Conservation (phyloP, 2,329 filamentous ascomycete species). For the Cladophialophora exuberans region DNA sequence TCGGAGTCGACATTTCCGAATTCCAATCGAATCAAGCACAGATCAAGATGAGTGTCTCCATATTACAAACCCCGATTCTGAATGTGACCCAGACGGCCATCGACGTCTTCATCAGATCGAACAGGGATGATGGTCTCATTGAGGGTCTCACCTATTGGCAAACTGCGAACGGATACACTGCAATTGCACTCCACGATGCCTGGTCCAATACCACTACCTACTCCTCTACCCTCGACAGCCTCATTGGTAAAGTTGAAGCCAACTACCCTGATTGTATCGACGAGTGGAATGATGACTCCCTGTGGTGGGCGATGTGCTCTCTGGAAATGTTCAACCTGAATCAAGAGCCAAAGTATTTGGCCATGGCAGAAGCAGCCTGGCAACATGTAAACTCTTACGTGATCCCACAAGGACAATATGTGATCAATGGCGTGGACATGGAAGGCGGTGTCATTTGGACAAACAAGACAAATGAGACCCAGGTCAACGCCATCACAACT, state of each 20-base stretch:
- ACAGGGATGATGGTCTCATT: constrained; percentile 24
- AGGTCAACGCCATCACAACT: constrained; percentile 27
- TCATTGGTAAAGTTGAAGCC: constrained; percentile 18
- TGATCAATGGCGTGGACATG: constrained; percentile 26
- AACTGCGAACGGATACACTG: constrained; percentile 29
- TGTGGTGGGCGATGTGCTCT: constrained; percentile 28
- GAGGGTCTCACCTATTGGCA: constrained; percentile 28
- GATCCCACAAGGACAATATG: constrained; percentile 12
- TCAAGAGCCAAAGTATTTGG: constrained; percentile 8
- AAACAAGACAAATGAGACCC: constrained; percentile 21
- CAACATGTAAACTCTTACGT: constrained; percentile 20
- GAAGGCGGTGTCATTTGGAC: constrained; percentile 28
- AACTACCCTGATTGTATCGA: constrained; percentile 24
- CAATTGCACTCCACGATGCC: constrained; percentile 26
- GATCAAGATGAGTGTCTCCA: constrained; percentile 4
- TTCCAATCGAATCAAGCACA: background rate
- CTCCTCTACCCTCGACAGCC: constrained; percentile 12
- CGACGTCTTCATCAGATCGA: constrained; percentile 23
- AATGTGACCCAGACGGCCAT: constrained; percentile 23
- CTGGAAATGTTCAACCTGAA: constrained; percentile 24
- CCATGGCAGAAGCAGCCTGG: constrained; percentile 19
- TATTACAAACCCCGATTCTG: constrained; percentile 3
- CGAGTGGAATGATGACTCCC: constrained; percentile 29
- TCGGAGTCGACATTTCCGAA: background rate
- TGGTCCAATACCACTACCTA: constrained; percentile 23